A percentile compares a stretch with the other conserved stretches of the same genome.
These are phyloP conservation scores for Populus davidiana DNA, from an alignment of 345 rosid genomes.

Conservation along the genomic window DNA sequence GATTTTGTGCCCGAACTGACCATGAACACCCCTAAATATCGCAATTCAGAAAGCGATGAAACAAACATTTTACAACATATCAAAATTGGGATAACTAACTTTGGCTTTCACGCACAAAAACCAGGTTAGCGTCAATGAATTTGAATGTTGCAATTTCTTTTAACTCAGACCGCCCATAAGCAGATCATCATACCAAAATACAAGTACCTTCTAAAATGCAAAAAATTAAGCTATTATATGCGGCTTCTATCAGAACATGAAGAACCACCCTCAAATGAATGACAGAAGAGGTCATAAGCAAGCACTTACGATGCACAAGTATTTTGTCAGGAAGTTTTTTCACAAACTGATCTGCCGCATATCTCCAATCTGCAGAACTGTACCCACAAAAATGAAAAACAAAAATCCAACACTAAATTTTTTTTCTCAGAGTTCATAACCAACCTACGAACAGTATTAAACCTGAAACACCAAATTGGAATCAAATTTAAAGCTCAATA, in stretches of 20 bases:
- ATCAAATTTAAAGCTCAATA: background rate
- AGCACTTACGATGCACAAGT: conserved; percentile 76
- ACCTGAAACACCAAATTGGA: background rate
- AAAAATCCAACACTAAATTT: no score
- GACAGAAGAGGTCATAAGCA: background rate
- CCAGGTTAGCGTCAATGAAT: background rate
- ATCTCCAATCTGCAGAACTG: conserved; percentile 90
- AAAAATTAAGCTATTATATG: background rate
- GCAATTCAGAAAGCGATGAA: background rate
- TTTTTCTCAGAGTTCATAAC: conserved; percentile 1
- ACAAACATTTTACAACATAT: conserved; percentile 5
- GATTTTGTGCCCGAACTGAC: no score
- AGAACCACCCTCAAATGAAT: background rate
- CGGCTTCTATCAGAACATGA: background rate
- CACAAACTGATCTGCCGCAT: conserved; percentile 83
- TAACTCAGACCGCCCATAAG: background rate
- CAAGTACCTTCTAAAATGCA: background rate
- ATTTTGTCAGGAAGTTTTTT: conserved; percentile 78
- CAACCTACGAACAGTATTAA: background rate
- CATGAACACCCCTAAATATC: background rate
- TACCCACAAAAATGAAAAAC: background rate
- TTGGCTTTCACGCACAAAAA: background rate
- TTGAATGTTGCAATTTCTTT: background rate
- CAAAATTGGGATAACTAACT: background rate
- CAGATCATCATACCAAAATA: background rate